Percentiles rank a stretch among this genome's conserved stretches.
These are phyloP conservation scores for Punctularia strigosozonata DNA, from an alignment of 768 basidiomycete genomes.

Conservation along the genomic window DNA sequence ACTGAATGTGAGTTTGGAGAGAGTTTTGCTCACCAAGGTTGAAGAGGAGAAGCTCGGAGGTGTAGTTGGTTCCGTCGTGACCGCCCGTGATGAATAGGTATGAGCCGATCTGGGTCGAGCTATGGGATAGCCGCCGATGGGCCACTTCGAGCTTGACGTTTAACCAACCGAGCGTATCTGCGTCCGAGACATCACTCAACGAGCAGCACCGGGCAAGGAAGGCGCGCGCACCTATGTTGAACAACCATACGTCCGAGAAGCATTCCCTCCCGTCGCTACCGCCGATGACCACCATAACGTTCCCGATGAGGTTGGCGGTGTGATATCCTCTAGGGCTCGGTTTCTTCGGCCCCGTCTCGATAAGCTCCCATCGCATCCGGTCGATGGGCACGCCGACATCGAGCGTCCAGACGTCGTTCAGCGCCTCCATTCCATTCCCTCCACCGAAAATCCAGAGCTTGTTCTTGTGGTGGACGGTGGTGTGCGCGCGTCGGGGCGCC, in stretches of 20 bases:
- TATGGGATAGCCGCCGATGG: slow-evolving; percentile 69
- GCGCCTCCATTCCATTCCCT: slow-evolving; percentile 83
- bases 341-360: slow-evolving; percentile 42
- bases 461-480: slow-evolving; percentile 58
- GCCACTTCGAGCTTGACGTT: slow-evolving; percentile 28
- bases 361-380: slow-evolving; percentile 44
- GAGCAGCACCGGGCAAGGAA: background rate
- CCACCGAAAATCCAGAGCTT: slow-evolving; percentile 86
- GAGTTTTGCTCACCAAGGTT: slow-evolving; percentile 67
- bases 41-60: slow-evolving; percentile 65
- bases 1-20: background rate
- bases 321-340: slow-evolving; percentile 78
- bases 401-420: slow-evolving; percentile 85
- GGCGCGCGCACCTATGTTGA: slow-evolving; percentile 56
- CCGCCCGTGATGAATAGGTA: slow-evolving; percentile 87
- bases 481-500: slow-evolving; percentile 74
- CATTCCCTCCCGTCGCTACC: slow-evolving; percentile 86
- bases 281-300: slow-evolving; percentile 80
- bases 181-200: slow-evolving; percentile 17
- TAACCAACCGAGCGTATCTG: slow-evolving; percentile 23
- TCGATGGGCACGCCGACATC: slow-evolving; percentile 40
- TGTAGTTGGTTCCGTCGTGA: slow-evolving; percentile 71
- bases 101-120: slow-evolving; percentile 82
- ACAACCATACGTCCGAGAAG: slow-evolving; percentile 79
- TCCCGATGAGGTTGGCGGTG: slow-evolving; percentile 76